Conservation (phyloP, 345 rosid species). For the Camelina sativa region DNA sequence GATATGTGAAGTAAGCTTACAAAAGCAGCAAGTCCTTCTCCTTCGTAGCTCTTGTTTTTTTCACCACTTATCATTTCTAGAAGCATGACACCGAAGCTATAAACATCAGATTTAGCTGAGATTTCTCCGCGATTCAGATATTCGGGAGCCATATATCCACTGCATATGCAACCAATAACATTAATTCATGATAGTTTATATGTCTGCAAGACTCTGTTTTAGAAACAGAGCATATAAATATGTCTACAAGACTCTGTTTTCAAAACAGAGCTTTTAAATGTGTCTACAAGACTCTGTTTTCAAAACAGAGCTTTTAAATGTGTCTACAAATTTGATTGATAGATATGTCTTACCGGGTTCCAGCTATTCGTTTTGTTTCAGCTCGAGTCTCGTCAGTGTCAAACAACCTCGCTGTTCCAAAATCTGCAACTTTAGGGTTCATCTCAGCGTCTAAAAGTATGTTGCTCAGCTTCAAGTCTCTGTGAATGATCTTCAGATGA, state of each 20-base stretch:
- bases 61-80: constrained; percentile 37
- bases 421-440: constrained; percentile 44
- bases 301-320: neutral
- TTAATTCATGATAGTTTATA: neutral
- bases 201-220: too few relatives aligned
- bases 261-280: too few relatives aligned
- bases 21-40: constrained; percentile 39
- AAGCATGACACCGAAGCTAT: constrained; percentile 55
- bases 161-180: constrained; percentile 9
- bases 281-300: neutral
- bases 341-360: constrained; percentile 40
- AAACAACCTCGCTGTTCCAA: constrained; percentile 46
- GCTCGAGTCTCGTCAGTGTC: constrained; percentile 36
- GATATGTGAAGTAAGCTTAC: constrained; percentile 27
- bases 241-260: too few relatives aligned
- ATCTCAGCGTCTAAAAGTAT: constrained; percentile 38
- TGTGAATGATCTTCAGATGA: constrained; percentile 34
- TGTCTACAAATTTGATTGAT: too few relatives aligned
- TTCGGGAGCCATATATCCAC: constrained; percentile 65
- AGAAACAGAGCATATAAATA: too few relatives aligned
- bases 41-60: constrained; percentile 31
- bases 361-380: constrained; percentile 39
- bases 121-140: constrained; percentile 47
- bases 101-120: constrained; percentile 54
- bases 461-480: constrained; percentile 43